Base-by-base conservation (phyloP, 805 yeast genomes). In the Groenewaldozyma tartarivorans region DNA sequence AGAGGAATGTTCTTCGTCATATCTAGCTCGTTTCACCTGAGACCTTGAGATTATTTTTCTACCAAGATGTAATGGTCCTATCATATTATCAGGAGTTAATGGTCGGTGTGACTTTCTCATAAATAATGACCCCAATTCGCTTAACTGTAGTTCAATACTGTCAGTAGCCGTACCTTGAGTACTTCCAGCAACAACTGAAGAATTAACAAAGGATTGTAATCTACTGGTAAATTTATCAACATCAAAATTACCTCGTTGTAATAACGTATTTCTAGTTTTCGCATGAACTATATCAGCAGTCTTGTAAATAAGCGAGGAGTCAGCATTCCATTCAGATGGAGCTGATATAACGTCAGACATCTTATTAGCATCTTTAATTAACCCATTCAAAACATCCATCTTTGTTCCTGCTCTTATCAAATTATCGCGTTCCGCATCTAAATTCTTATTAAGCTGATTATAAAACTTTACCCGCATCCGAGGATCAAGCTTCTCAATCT, bases 31-130 rank as follows among this genome's bases (percentile, higher is more conserved):
- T 13, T 24, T 24, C 29, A 37, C 29, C 20, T 16, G 26, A 20
- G 19, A 26, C 16, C 48, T 39, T 13, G 15, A 33, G 11, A 43
- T 26, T 2, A 26, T 26, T 31, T 20, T 29, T 13, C 40, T 20
- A 17, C 31, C 36, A 2, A 79, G 64, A 15, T 72, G 75, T 33
- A 84, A 61, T 0, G 94, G 87, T 0, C 94, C 94, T 40, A 77
- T 62, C 45, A 85, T 58, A 53, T 80, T 83, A 47, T 79, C 82
- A 17, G 68, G 61, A 0, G 75, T 69, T 0, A 68, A 58, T 0
- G 81, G 68, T 38, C 69, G 66, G 3, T 54, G 54, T 42, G 80
- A 71, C 11, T 31, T 18, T 19, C 24, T 19, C 36, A 39, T 33
- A 13, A 38, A 35, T 35, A 42, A 3, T 5, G 17, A 29, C 3